Evolutionary conservation across 208 protist genomes (phyloP), one percentile per base, ranked within the genome.

Genomic region (Wallacemonas collosoma): DNA sequence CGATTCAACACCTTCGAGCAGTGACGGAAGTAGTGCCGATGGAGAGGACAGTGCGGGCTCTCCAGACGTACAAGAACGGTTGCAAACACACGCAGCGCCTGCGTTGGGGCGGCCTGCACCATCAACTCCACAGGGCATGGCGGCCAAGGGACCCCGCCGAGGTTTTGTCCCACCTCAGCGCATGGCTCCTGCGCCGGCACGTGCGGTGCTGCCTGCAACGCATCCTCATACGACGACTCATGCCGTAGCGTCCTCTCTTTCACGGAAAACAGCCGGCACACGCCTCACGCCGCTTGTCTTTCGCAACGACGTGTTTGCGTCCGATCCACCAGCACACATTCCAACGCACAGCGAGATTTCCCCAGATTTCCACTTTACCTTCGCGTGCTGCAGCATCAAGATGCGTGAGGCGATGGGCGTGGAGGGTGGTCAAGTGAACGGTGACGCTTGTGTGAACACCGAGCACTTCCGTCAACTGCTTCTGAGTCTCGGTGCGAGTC

Each of bases 381-480:
- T 39, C 7, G 43, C 3, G 6, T 35, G 7, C 15, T 65, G 60
- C n/a, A 1, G 60, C 11, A 17, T n/a, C 14, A 65, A 65, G 50
- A 69, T 69, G 64, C 64, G 43, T 14, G 38, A 69, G 47, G 7
- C 64, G 15, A 69, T 58, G 64, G 48, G 38, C 5, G n/a, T 57
- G 12, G 38, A 41, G 4, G 36, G 35, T 44, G 35, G 6, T 4
- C 8, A 56, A 17, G 43, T 14, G 0, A 35, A 57, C 57, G 64
- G 57, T 9, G n/a, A 41, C 40, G 4, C 6, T 3, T 11, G 36
- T 48, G 26, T 51, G 41, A 41, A 65, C 7, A 41, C 56, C 1
- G 17, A 39, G 5, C 76, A 80, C 26, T 94, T 86, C 82, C 79
- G 79, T 65, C 76, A 65, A 14, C 53, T 83, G n/a, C 57, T 94